A percentile compares a stretch with the other conserved stretches of the same genome.
These are phyloP conservation scores for Perkinsus marinus DNA, from an alignment of 169 alveolate species.

Conservation along the genomic window DNA sequence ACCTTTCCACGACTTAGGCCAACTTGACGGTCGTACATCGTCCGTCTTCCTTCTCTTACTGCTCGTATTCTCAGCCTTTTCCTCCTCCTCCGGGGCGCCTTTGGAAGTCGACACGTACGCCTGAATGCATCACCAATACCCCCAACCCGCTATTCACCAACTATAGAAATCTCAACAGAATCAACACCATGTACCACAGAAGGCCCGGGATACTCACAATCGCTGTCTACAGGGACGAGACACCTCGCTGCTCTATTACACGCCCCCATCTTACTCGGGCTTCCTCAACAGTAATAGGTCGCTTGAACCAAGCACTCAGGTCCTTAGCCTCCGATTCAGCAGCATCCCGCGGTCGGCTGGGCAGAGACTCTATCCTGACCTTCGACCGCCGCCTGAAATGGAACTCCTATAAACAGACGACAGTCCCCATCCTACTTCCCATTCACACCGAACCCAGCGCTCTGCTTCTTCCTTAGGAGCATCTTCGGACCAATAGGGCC, in stretches of 20 bases:
- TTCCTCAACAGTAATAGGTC: not conserved
- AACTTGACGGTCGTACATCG: not conserved
- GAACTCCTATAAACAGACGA: not conserved
- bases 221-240: no score
- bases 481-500: not conserved
- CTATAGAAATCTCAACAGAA: no score
- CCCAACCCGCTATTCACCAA: no score
- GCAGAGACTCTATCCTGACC: not conserved
- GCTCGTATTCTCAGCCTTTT: not conserved
- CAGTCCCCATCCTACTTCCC: not conserved
- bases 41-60: not conserved
- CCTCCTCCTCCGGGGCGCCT: not conserved
- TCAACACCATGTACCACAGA: no score
- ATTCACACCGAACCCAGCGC: not conserved
- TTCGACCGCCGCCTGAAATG: not conserved
- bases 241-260: no score
- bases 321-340: not conserved
- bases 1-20: not conserved
- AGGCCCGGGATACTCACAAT: no score
- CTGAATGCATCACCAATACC: not conserved
- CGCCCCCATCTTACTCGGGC: not conserved
- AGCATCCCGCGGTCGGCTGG: not conserved
- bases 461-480: not conserved
- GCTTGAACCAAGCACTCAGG: not conserved
- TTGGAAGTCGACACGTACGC: not conserved